phyloP scores from a whole-genome alignment of 164 flowering plant genomes.

The Nymphaea thermarum region DNA sequence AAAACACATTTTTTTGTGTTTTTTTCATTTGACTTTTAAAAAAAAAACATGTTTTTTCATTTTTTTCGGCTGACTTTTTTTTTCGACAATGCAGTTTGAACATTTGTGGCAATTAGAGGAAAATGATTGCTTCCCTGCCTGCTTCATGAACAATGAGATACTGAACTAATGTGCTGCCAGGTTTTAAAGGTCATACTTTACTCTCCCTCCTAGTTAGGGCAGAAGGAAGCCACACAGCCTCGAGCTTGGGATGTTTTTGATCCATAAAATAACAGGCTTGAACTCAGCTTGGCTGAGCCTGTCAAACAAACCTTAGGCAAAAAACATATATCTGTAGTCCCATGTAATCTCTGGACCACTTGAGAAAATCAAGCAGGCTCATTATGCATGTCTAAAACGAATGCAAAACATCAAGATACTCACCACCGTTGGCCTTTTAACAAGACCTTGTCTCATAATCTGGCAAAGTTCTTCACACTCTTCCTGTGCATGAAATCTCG shows the following conservation, averaged over 20 bases:
- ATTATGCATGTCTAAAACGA: neutral
- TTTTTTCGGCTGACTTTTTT: too few species aligned
- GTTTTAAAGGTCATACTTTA: neutral
- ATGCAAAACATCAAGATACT: constrained; percentile 12
- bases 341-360: neutral
- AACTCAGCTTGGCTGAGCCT: too few species aligned
- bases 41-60: too few species aligned
- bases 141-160: neutral
- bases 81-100: too few species aligned
- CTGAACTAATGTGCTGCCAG: neutral
- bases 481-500: constrained; percentile 33
- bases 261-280: too few species aligned
- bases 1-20: too few species aligned
- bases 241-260: too few species aligned
- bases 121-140: neutral
- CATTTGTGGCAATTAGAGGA: neutral
- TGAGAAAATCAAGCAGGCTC: neutral
- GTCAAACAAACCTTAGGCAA: too few species aligned
- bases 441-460: constrained; percentile 42
- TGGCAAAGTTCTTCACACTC: constrained; percentile 63
- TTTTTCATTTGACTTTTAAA: too few species aligned
- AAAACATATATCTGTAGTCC: too few species aligned
- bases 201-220: too few species aligned
- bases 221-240: neutral
- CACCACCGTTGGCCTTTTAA: constrained; percentile 59